Percentiles rank a stretch among this genome's conserved stretches.
These are phyloP conservation scores for Osmanthus fragrans DNA, from an alignment of 257 asterid species.

Conservation along the genomic window DNA sequence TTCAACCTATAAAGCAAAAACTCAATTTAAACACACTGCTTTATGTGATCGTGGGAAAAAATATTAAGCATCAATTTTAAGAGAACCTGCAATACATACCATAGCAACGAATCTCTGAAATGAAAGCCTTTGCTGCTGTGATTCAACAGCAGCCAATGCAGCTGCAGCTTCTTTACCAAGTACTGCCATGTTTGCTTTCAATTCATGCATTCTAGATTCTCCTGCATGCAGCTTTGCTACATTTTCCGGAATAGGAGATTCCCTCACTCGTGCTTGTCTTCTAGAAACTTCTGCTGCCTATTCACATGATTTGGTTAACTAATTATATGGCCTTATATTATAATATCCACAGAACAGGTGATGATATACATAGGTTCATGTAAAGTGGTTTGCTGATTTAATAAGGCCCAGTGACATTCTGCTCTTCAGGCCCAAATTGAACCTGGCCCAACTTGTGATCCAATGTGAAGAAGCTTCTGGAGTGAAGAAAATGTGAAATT, in stretches of 20 bases:
- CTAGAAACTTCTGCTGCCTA: constrained; percentile 96
- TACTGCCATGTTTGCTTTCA: constrained; percentile 88
- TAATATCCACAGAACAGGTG: constrained; percentile 21
- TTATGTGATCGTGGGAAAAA: constrained; percentile 4
- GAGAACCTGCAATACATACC: constrained; percentile 45
- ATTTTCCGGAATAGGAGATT: constrained; percentile 92
- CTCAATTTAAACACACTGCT: constrained; percentile 17
- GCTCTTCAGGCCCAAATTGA: no score
- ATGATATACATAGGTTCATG: constrained; percentile 2
- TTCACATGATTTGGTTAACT: constrained; percentile 21
- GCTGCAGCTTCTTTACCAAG: constrained; percentile 97
- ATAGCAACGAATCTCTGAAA: constrained; percentile 92
- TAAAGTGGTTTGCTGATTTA: no score
- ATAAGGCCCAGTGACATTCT: no score
- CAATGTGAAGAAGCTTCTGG: no score
- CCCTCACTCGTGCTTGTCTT: constrained; percentile 92
- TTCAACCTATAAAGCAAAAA: constrained; percentile 59
- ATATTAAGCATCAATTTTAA: constrained; percentile 11
- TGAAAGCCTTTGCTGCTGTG: constrained; percentile 96
- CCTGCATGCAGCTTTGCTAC: constrained; percentile 88
- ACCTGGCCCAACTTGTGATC: no score
- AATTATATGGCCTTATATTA: constrained; percentile 13
- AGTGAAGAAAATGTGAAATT: no score
- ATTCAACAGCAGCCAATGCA: constrained; percentile 89
- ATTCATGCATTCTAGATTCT: constrained; percentile 92